Evolutionary conservation across 805 yeast genomes (phyloP), one percentile per base, ranked within the genome.

Genomic region (Hanseniaspora nectarophila): DNA sequence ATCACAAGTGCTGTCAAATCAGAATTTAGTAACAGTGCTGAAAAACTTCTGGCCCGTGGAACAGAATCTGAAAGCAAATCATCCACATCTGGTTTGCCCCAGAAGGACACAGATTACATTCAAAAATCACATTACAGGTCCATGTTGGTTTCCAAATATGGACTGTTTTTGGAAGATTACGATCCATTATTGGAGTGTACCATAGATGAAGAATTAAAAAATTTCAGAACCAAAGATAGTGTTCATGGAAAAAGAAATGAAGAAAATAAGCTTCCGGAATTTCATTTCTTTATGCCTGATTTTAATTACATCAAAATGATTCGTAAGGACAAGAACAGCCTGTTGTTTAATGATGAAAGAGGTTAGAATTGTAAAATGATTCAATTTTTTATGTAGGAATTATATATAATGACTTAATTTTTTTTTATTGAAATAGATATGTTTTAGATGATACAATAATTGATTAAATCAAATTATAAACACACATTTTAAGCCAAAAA

Each of bases 311-410:
- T 50, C 5, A 28, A 37, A 16, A 43, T 43, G 44, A 43, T 43
- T 13, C 43, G 48, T 29, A 28, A 37, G 31, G 54, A 50, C 23
- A 43, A 43, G 23, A 28, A 34, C 1, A 43, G 39, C 7, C 26
- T 50, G 38, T 16, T 50, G 18, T 50, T 43, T 16, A 12, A 34
- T 5, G 54, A 50, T 33, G 48, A 39, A 12, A 50, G 54, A 43
- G 54, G 37, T 43, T 34, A 33, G 48, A 42, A 15, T 29, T 12
- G 15, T 21, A n/a, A n/a, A n/a, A n/a, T n/a, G n/a, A n/a, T n/a
- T n/a, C n/a, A n/a, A n/a, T n/a, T n/a, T n/a, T n/a, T n/a, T n/a
- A n/a, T n/a, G n/a, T n/a, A n/a, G n/a, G n/a, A n/a, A n/a, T n/a
- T n/a, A n/a, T n/a, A n/a, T n/a, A n/a, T n/a, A n/a, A n/a, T n/a